Base-by-base conservation (phyloP, 768 basidiomycete species). In the Suillus occidentalis region DNA sequence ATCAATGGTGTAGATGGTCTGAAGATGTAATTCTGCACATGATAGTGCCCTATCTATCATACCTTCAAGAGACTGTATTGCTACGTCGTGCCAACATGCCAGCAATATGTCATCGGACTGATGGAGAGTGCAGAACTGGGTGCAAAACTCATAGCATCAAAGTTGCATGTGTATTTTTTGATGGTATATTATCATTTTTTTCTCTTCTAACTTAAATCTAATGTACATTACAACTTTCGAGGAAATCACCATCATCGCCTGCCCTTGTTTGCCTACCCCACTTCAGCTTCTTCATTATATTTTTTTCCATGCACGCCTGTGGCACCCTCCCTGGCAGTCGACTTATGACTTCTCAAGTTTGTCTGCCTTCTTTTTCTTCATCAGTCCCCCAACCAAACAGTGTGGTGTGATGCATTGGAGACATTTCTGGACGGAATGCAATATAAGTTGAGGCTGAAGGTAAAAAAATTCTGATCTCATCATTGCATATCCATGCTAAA, bases 281-380 rank as follows among this genome's bases (percentile, higher is more conserved):
- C 36, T 37, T 14, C 75, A 78, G 55, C 72, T 77, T 10, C 58
- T 78, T 4, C 34, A 57, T 47, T 37, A n/a, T 3, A 2, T 72
- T 1, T 65, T 71, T 22, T 78, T 60, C 71, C 77, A 18, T 74
- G 70, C 45, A 66, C 74, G 7, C 78, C 78, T 0, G 20, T 70
- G 4, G 61, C 53, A 0, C 78, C 78, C 8, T 70, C 72, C 12
- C 65, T 80, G 4, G 78, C 75, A 14, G 72, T 80, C 1, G 73
- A 78, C 60, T 37, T 79, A 20, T 65, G 65, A 42, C 66, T 78
- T 36, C 62, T 79, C 12, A 69, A 74, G 39, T 76, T 79, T 6
- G 72, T 72, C 0, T 31, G 52, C 39, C 45, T 66, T 9, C 65
- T 79, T 0, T 78, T 76, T 64, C 52, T 75, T 34, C 63, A 57